phyloP scores from a whole-genome alignment of 768 basidiomycete genomes.

The Pseudohyphozyma bogoriensis region DNA sequence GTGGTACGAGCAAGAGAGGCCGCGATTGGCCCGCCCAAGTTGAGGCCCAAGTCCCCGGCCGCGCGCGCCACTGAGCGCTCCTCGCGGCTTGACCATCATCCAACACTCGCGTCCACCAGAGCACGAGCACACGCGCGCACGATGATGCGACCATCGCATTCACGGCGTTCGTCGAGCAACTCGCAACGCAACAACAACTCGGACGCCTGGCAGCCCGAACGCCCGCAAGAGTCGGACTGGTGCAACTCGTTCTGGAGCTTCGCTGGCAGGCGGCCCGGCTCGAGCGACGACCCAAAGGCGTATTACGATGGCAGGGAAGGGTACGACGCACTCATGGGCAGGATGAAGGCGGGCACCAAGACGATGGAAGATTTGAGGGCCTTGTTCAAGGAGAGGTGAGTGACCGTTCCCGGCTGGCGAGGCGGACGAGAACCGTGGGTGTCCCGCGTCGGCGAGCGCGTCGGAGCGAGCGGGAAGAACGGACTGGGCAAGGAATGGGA shows the following conservation, averaged over 20 bases:
- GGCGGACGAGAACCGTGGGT: background rate
- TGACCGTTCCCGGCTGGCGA: constrained; percentile 5
- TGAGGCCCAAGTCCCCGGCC: no score
- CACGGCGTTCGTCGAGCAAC: background rate
- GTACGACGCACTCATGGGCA: constrained; percentile 33
- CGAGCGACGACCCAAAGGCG: constrained; percentile 32
- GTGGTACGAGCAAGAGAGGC: no score
- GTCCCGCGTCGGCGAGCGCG: no score
- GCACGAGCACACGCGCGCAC: background rate
- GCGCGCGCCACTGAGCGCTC: no score
- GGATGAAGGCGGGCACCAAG: constrained; percentile 39
- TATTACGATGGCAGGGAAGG: constrained; percentile 9
- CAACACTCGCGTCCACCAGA: no score
- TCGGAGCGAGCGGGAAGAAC: no score
- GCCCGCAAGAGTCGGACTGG: constrained; percentile 51
- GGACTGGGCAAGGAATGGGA: no score
- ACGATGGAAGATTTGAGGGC: constrained; percentile 78
- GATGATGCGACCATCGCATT: background rate
- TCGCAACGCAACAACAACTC: no score
- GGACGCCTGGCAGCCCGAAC: background rate
- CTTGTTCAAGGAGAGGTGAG: constrained; percentile 91
- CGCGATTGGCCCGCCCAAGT: no score
- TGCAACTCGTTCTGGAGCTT: constrained; percentile 91
- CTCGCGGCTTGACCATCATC: no score
- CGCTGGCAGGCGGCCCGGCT: background rate